Conservation (phyloP, 805 yeast species). For the Kazachstania bromeliacearum region DNA sequence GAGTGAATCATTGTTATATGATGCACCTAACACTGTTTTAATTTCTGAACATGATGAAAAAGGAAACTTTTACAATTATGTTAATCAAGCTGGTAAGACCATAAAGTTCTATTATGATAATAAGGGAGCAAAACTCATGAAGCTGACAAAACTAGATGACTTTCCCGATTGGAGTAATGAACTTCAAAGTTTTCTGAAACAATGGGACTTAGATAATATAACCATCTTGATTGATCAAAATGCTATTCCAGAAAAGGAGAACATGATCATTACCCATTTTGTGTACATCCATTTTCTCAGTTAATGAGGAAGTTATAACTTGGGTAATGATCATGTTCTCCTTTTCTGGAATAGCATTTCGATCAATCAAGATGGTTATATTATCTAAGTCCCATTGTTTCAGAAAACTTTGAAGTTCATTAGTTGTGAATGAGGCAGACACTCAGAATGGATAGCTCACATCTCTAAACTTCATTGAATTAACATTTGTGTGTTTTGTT, state of each 20-base stretch:
- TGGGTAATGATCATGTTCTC: neutral
- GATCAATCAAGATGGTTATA: neutral
- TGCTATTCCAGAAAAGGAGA: neutral
- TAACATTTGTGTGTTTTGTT: too few species aligned
- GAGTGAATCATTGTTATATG: too few species aligned
- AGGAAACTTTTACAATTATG: neutral
- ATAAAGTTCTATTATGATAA: slow-evolving; percentile 2
- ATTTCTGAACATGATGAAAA: neutral
- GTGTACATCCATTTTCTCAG: neutral
- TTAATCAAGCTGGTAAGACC: neutral
- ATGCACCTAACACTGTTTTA: too few species aligned
- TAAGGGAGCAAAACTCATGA: neutral
- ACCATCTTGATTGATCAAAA: neutral
- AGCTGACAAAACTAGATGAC: neutral
- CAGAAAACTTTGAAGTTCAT: neutral
- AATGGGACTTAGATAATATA: neutral
- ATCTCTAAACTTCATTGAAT: too few species aligned
- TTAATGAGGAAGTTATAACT: neutral
- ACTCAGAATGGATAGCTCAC: too few species aligned
- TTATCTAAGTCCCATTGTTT: neutral
- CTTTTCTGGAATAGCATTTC: neutral
- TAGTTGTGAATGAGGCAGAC: too few species aligned
- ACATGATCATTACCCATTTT: neutral
- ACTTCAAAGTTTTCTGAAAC: neutral
- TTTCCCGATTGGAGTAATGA: neutral